Conservation (phyloP, 768 basidiomycete species). For the Tricholoma bakamatsutake region DNA sequence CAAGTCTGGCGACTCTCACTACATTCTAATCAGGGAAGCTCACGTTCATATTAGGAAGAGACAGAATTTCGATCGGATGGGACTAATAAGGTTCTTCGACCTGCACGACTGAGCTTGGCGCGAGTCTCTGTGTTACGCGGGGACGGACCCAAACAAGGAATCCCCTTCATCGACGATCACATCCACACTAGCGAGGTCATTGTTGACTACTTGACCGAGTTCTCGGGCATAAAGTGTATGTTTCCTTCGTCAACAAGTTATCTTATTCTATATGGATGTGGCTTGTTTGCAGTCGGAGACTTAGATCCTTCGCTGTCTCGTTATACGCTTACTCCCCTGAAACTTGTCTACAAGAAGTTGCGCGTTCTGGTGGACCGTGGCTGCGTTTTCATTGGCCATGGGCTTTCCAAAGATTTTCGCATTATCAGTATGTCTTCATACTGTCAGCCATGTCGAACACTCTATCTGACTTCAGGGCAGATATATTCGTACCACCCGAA, state of each 20-base stretch:
- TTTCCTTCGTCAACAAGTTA: background rate
- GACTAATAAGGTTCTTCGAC: conserved; percentile 86
- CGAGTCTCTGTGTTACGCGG: conserved; percentile 93
- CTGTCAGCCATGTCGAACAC: background rate
- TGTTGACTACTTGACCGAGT: conserved; percentile 96
- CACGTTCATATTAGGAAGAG: conserved; percentile 61
- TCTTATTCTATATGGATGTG: conserved; percentile 3
- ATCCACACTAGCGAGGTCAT: conserved; percentile 95
- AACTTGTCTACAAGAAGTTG: conserved; percentile 98
- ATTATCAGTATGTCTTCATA: conserved; percentile 77
- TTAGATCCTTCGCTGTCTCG: conserved; percentile 78
- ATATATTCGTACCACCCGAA: conserved; percentile 91
- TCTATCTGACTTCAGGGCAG: conserved; percentile 32
- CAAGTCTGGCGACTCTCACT: conserved; percentile 43
- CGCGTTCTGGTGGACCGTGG: conserved; percentile 89
- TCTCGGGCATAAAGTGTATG: conserved; percentile 91
- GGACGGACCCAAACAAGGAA: conserved; percentile 68
- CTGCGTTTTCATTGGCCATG: conserved; percentile 96
- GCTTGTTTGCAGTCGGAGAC: conserved; percentile 66
- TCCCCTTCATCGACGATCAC: conserved; percentile 97
- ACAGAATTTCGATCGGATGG: conserved; percentile 94
- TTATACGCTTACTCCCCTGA: conserved; percentile 89
- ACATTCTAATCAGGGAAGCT: background rate
- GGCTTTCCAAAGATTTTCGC: conserved; percentile 94
- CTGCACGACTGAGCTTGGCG: conserved; percentile 87